Evolutionary conservation across 805 yeast species (phyloP).

Genomic region (Metschnikowia shivogae): DNA sequence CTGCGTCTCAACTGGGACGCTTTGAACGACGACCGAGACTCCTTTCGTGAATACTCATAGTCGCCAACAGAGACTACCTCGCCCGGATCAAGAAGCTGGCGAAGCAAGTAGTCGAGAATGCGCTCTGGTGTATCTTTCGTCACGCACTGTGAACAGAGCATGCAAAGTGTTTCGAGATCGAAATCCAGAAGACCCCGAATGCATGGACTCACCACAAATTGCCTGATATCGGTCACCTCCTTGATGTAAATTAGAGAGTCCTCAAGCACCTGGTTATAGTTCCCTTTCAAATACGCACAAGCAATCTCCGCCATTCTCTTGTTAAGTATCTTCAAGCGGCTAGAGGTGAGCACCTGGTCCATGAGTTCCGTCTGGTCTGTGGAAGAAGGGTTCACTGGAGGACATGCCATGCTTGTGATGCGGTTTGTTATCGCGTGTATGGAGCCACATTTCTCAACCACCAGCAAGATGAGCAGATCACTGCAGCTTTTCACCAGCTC

Average conservation of each 20-base stretch:
- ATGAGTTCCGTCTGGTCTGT: neutral
- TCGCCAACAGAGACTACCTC: constrained; percentile 3
- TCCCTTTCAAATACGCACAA: neutral
- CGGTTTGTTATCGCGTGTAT: neutral
- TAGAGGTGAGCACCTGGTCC: neutral
- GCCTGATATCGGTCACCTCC: constrained; percentile 2
- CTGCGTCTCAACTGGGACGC: constrained; percentile 9
- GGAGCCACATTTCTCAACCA: constrained; percentile 1
- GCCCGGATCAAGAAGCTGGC: constrained; percentile 8
- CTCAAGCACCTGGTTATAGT: neutral
- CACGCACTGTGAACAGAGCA: constrained; percentile 9
- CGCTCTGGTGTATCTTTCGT: neutral
- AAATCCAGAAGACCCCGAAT: constrained; percentile 9
- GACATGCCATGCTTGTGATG: neutral
- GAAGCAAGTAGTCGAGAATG: constrained; percentile 5
- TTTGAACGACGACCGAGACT: neutral
- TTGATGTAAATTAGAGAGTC: constrained; percentile 1
- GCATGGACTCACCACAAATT: neutral
- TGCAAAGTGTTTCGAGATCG: constrained; percentile 10
- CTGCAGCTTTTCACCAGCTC: neutral
- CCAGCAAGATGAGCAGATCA: neutral
- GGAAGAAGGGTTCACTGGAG: neutral
- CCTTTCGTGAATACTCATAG: constrained; percentile 2
- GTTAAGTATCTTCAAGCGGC: neutral
- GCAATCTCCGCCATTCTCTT: neutral